Base-by-base conservation (phyloP, 225 moss, liverwort and hornwort species). In the Bryoerythrophyllum caledonicum region DNA sequence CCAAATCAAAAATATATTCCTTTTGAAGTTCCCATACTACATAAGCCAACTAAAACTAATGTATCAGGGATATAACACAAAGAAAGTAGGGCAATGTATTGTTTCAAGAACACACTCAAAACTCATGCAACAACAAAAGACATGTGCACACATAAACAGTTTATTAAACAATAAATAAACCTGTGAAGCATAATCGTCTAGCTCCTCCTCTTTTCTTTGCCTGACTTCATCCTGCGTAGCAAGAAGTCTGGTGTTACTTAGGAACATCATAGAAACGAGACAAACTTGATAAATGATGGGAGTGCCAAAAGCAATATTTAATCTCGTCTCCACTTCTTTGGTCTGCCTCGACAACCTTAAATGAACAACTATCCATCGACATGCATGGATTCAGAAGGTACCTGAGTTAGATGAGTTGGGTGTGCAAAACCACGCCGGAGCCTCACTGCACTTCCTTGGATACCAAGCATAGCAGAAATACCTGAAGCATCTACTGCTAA, bases 161-260 rank as follows among this genome's bases (percentile, higher is more conserved):
- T 68, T 13, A 44, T 49, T 76, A 20, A 28, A 68, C 53, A 35
- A 52, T 23, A 57, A 72, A 67, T 32, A 65, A 61, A 99, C 95
- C 99, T 91, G 91, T 12, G 93, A 93, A 59, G 95, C 93, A 78
- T 95, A 99, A 67, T 99, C 99, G 75, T 99, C 99, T 82, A 95
- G 76, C 74, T 91, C 81, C 76, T 95, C 95, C 81, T 93, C 99
- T 68, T 92, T 95, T 49, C 82, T 86, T 66, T 93, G 99, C 83
- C 88, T 90, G 57, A 91, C 38, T 84, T 99, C 99, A 85, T 99
- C 99, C 99, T 99, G 95, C 60, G 59, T 76, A 60, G 51, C 82
- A 76, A 80, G 66, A 55, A 60, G 16, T 66, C 54, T 68, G 46
- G 70, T 54, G 28, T 59, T 70, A 49, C 12, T 66, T 52, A 26